These are phyloP conservation scores for Blastobotrys illinoisensis DNA, from an alignment of 1,139 yeast species.

Conservation along the genomic window DNA sequence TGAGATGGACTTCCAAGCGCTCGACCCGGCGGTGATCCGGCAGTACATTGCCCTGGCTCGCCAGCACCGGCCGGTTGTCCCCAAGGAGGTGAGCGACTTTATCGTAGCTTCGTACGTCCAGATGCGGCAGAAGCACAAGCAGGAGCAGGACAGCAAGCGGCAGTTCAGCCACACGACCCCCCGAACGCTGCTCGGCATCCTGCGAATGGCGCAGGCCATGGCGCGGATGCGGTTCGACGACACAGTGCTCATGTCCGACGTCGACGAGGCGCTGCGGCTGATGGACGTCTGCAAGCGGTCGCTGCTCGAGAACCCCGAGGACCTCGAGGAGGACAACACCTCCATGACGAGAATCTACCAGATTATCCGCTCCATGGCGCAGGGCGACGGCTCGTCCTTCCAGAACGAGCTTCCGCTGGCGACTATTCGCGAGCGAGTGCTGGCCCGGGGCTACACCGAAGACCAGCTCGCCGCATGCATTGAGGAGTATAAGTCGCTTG, in stretches of 20 bases:
- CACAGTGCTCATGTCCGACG: slow-evolving; percentile 69
- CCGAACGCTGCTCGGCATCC: slow-evolving; percentile 83
- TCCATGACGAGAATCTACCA: slow-evolving; percentile 56
- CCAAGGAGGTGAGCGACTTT: slow-evolving; percentile 82
- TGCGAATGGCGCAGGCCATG: slow-evolving; percentile 90
- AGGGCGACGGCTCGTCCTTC: slow-evolving; percentile 21
- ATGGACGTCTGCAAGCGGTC: slow-evolving; percentile 83
- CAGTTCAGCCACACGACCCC: slow-evolving; percentile 93
- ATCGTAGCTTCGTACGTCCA: slow-evolving; percentile 83
- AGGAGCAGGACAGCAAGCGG: slow-evolving; percentile 68
- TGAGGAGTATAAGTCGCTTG: slow-evolving; percentile 45
- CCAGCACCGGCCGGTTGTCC: slow-evolving; percentile 76
- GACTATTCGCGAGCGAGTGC: slow-evolving; percentile 59
- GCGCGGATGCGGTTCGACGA: slow-evolving; percentile 84
- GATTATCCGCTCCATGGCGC: slow-evolving; percentile 50
- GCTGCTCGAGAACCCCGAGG: slow-evolving; percentile 44
- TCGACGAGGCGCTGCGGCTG: slow-evolving; percentile 90
- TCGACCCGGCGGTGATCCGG: slow-evolving; percentile 75
- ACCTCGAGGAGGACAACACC: slow-evolving; percentile 43
- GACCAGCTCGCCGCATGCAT: slow-evolving; percentile 74
- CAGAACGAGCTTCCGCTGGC: slow-evolving; percentile 43
- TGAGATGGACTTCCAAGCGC: slow-evolving; percentile 63
- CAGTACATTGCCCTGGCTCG: slow-evolving; percentile 88
- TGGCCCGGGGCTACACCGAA: slow-evolving; percentile 80
- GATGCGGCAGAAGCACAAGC: slow-evolving; percentile 85